Conservation (phyloP, 2,329 filamentous ascomycete genomes). For the Aspergillus tanneri region DNA sequence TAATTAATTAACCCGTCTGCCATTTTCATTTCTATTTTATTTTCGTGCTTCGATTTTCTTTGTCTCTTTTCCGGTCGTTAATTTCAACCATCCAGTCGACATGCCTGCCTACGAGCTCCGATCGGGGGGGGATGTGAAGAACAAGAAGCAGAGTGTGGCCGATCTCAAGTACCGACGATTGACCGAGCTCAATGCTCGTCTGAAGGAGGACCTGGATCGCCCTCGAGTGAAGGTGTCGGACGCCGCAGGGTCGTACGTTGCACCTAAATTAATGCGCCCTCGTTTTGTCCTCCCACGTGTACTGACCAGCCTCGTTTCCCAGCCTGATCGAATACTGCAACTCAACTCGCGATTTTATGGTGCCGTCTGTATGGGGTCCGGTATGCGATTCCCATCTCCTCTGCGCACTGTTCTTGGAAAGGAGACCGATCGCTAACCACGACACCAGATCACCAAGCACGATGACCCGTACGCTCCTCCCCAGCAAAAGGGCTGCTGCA, state of each 20-base stretch:
- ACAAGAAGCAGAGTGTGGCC: slow-evolving; percentile 99
- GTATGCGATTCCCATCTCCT: slow-evolving; percentile 41
- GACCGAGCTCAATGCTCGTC: slow-evolving; percentile 92
- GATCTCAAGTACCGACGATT: slow-evolving; percentile 94
- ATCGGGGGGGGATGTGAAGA: slow-evolving; percentile 66
- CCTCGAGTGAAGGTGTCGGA: slow-evolving; percentile 95
- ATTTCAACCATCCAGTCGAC: slow-evolving; percentile 22
- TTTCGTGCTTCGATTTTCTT: not conserved
- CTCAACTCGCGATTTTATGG: slow-evolving; percentile 98
- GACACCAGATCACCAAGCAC: slow-evolving; percentile 72
- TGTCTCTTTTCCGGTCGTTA: no score
- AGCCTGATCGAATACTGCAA: slow-evolving; percentile 99
- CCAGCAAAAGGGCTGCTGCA: slow-evolving; percentile 88
- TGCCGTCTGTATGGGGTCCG: slow-evolving; percentile 91
- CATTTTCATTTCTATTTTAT: slow-evolving; percentile 9
- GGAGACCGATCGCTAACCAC: slow-evolving; percentile 11
- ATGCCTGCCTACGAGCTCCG: slow-evolving; percentile 67
- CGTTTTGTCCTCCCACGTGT: slow-evolving; percentile 7
- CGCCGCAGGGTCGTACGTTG: slow-evolving; percentile 75
- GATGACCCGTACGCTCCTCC: slow-evolving; percentile 98
- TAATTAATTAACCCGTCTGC: slow-evolving; percentile 8
- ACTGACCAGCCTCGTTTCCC: slow-evolving; percentile 14
- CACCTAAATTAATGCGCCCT: slow-evolving; percentile 8
- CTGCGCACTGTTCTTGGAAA: slow-evolving; percentile 12
- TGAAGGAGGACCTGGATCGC: slow-evolving; percentile 93